phyloP scores from a whole-genome alignment of 345 rosid species.

The Salix koriyanagi region DNA sequence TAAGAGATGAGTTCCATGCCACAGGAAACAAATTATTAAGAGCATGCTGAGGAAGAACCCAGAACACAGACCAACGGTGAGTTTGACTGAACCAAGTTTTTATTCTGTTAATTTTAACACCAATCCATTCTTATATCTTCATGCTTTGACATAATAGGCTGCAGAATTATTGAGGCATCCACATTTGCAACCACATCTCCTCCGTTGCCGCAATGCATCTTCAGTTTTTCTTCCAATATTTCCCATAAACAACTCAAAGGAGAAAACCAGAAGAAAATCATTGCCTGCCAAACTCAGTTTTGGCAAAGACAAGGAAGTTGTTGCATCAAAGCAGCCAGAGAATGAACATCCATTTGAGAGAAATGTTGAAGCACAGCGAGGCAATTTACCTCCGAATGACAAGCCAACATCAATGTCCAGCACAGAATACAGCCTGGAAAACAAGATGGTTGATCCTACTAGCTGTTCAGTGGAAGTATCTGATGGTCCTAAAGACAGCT shows the following conservation, averaged over 20 bases:
- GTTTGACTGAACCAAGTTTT: conserved; percentile 24
- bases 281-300: conserved; percentile 39
- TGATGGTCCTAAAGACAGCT: conserved; percentile 48
- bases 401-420: conserved; percentile 48
- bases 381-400: conserved; percentile 32
- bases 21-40: conserved; percentile 92
- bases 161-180: conserved; percentile 87
- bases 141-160: conserved; percentile 48
- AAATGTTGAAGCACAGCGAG: conserved; percentile 31
- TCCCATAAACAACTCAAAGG: conserved; percentile 51
- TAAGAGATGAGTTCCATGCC: conserved; percentile 12
- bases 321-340: conserved; percentile 36
- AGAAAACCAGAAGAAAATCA: conserved; percentile 57
- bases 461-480: conserved; percentile 42
- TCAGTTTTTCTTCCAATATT: conserved; percentile 75
- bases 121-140: conserved; percentile 13
- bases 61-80: conserved; percentile 73
- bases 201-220: conserved; percentile 59
- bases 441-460: conserved; percentile 66
- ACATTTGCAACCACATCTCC: conserved; percentile 71
- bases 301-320: conserved; percentile 38
- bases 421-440: conserved; percentile 59
- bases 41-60: conserved; percentile 84
- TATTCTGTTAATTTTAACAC: conserved; percentile 4
- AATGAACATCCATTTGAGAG: conserved; percentile 29